Evolutionary conservation across 768 basidiomycete species (phyloP).

Genomic region (Tephrocybe sp.): DNA sequence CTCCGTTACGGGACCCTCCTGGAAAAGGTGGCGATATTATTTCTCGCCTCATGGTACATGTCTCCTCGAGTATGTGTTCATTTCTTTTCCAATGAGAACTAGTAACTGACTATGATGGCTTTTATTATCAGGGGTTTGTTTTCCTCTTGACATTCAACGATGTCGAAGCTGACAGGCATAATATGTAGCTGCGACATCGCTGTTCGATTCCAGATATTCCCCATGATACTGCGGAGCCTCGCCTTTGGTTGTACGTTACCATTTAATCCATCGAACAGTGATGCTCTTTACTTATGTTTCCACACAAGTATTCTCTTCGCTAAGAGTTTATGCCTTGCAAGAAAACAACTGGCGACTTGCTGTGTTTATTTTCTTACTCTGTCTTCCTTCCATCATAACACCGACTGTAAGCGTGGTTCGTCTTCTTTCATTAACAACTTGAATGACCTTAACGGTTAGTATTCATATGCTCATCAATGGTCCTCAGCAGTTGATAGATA

Average conservation of each 20-base stretch:
- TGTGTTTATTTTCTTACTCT: conserved; percentile 24
- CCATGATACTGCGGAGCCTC: conserved; percentile 27
- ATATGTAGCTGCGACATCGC: conserved; percentile 27
- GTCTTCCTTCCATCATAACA: conserved; percentile 25
- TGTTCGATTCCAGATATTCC: conserved; percentile 31
- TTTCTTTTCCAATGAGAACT: not conserved
- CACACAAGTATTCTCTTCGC: conserved; percentile 25
- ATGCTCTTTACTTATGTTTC: not conserved
- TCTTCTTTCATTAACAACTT: not conserved
- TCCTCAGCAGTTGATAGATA: conserved; percentile 1
- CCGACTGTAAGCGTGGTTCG: conserved; percentile 19
- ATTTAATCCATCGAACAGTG: not conserved
- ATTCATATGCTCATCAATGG: conserved; percentile 7
- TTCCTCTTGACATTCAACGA: no score
- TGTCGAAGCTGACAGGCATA: not conserved
- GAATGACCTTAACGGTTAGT: not conserved
- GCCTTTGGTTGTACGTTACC: conserved; percentile 19
- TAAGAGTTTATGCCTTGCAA: conserved; percentile 26
- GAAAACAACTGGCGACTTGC: conserved; percentile 23
- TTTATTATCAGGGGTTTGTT: conserved; percentile 4
- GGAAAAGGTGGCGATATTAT: conserved; percentile 28
- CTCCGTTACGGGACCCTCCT: conserved; percentile 30
- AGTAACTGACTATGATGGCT: not conserved
- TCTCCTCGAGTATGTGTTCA: conserved; percentile 28
- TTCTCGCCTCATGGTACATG: conserved; percentile 33